Conservation (phyloP, 306 rosid genomes). For the Castanopsis chinensis region DNA sequence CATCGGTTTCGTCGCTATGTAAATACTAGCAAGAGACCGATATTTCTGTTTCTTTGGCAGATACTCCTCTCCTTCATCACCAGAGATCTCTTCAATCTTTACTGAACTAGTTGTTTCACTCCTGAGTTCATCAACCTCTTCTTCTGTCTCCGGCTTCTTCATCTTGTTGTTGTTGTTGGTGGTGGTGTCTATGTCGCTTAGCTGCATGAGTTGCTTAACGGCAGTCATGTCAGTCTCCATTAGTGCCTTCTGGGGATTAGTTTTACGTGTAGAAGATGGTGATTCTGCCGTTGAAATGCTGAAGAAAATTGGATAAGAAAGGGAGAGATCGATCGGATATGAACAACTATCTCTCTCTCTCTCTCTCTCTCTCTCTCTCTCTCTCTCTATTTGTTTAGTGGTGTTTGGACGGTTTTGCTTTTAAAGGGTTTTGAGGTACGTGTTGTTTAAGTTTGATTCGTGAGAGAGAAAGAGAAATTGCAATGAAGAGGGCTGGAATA, state of each 20-base stretch:
- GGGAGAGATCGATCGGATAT: background rate
- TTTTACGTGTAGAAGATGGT: background rate
- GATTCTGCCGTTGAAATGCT: constrained; percentile 14
- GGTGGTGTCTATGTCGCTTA: constrained; percentile 41
- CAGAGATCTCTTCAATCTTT: constrained; percentile 49
- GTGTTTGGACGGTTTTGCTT: background rate
- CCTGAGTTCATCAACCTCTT: constrained; percentile 21
- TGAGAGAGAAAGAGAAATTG: constrained; percentile 26
- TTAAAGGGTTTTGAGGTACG: constrained; percentile 10
- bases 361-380: background rate
- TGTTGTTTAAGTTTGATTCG: constrained; percentile 6
- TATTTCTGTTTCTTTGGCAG: constrained; percentile 36
- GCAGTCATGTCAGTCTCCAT: constrained; percentile 38
- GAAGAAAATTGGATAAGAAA: background rate
- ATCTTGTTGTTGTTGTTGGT: constrained; percentile 2
- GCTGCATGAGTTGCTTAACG: constrained; percentile 48
- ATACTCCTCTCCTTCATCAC: constrained; percentile 32
- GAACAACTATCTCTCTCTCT: background rate
- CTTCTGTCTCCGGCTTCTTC: background rate
- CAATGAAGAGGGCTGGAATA: constrained; percentile 24
- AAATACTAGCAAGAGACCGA: constrained; percentile 46
- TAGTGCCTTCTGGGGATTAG: constrained; percentile 6
- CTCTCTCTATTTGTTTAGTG: background rate
- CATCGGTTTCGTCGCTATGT: constrained; percentile 37
- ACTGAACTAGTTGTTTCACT: constrained; percentile 10